Percentiles rank a stretch among this genome's conserved stretches.
These are phyloP conservation scores for Talaromyces amestolkiae DNA, from an alignment of 2,329 filamentous ascomycete species.

Conservation along the genomic window DNA sequence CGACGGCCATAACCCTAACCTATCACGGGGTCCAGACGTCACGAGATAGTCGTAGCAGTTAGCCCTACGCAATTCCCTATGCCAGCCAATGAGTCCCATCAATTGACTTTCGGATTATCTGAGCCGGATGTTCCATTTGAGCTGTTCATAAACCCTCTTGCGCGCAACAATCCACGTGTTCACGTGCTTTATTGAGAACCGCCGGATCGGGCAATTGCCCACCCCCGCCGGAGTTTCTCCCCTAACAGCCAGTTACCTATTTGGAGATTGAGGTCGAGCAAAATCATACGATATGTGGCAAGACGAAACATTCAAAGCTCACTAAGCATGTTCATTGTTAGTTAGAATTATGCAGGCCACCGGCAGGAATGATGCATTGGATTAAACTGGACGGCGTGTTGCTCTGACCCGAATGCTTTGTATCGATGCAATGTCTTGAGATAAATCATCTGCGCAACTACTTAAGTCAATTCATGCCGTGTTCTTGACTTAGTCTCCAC, in stretches of 20 bases:
- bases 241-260: background rate
- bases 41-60: background rate
- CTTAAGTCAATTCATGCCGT: background rate
- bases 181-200: background rate
- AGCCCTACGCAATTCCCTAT: background rate
- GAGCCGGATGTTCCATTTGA: background rate
- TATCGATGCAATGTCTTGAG: background rate
- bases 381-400: background rate
- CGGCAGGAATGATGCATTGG: background rate
- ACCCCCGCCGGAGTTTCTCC: conserved; percentile 10
- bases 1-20: background rate
- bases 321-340: background rate
- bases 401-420: background rate
- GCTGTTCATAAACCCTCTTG: background rate
- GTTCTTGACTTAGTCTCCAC: background rate
- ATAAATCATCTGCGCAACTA: background rate
- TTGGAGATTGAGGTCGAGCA: background rate
- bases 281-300: background rate
- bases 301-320: background rate
- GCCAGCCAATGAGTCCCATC: background rate
- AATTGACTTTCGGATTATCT: background rate
- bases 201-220: background rate
- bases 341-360: background rate
- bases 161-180: background rate
- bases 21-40: background rate